These are phyloP conservation scores for Beauveria sp. DNA, from an alignment of 2,329 filamentous ascomycete species.

Conservation along the genomic window DNA sequence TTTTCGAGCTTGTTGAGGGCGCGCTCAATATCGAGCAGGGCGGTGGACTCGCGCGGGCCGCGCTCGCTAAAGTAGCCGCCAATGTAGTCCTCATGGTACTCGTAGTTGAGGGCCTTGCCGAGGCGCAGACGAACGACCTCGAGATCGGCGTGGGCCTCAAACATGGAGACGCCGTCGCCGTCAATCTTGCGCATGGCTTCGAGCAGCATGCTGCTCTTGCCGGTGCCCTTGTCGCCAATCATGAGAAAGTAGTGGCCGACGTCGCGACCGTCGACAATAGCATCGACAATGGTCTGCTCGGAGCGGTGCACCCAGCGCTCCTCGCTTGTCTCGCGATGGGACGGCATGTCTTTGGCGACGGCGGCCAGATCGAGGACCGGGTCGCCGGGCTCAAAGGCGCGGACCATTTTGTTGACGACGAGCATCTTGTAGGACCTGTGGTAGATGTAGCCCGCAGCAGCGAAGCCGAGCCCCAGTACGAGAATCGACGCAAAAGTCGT, in stretches of 20 bases:
- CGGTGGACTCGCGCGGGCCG: slow-evolving; percentile 84
- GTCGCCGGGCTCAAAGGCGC: slow-evolving; percentile 87
- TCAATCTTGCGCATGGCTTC: slow-evolving; percentile 92
- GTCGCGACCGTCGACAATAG: slow-evolving; percentile 67
- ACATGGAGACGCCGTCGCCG: slow-evolving; percentile 85
- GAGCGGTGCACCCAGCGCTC: slow-evolving; percentile 68
- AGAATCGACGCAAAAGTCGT: slow-evolving; percentile 70
- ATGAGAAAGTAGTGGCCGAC: slow-evolving; percentile 85
- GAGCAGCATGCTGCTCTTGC: slow-evolving; percentile 92
- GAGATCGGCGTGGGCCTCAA: slow-evolving; percentile 89
- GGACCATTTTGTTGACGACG: slow-evolving; percentile 86
- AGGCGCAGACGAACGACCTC: slow-evolving; percentile 92
- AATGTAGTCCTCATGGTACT: slow-evolving; percentile 97
- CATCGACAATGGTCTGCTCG: slow-evolving; percentile 74
- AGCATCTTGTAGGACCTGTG: slow-evolving; percentile 82
- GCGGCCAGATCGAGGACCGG: slow-evolving; percentile 78
- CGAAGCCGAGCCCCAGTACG: slow-evolving; percentile 59
- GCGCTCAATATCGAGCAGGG: slow-evolving; percentile 88
- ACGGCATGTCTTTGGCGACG: slow-evolving; percentile 47
- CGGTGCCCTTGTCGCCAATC: slow-evolving; percentile 91
- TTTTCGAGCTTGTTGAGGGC: slow-evolving; percentile 98
- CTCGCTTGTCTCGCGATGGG: slow-evolving; percentile 30
- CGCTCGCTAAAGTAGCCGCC: slow-evolving; percentile 92
- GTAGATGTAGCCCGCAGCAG: slow-evolving; percentile 65
- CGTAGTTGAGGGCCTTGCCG: slow-evolving; percentile 90